phyloP scores from a whole-genome alignment of 164 flowering plant species.

The Amborella trichopoda region DNA sequence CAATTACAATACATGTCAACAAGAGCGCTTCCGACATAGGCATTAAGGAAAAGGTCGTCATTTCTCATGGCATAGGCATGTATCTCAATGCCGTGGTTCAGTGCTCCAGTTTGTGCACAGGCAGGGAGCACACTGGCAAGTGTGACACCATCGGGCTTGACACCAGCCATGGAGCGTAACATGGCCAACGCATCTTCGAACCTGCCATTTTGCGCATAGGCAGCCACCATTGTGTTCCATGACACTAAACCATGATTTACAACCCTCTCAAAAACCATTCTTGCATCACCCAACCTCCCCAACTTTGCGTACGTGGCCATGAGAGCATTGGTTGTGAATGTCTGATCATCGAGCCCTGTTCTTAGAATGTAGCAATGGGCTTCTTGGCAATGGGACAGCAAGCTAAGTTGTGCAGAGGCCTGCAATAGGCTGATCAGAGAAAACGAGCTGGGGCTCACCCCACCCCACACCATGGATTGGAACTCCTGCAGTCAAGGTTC shows the following conservation, averaged over 20 bases:
- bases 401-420: constrained; percentile 40
- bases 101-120: constrained; percentile 53
- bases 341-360: constrained; percentile 19
- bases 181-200: constrained; percentile 43
- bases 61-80: constrained; percentile 58
- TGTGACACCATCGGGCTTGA: constrained; percentile 59
- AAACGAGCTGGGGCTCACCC: constrained; percentile 9
- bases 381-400: constrained; percentile 45
- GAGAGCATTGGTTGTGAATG: constrained; percentile 49
- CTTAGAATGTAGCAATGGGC: constrained; percentile 51
- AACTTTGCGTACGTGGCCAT: constrained; percentile 72
- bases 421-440: constrained; percentile 13
- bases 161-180: constrained; percentile 39
- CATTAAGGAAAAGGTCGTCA: constrained; percentile 28
- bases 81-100: constrained; percentile 49
- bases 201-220: constrained; percentile 39
- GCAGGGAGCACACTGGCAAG: constrained; percentile 70
- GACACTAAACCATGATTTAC: constrained; percentile 45
- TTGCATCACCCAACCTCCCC: constrained; percentile 37
- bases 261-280: constrained; percentile 27
- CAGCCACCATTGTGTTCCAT: constrained; percentile 70
- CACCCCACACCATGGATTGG: neutral
- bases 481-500: no score
- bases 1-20: constrained; percentile 90
- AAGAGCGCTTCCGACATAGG: constrained; percentile 60